These are phyloP conservation scores for Trichophyton schoenleinii DNA, from an alignment of 2,329 filamentous ascomycete species.

Conservation along the genomic window DNA sequence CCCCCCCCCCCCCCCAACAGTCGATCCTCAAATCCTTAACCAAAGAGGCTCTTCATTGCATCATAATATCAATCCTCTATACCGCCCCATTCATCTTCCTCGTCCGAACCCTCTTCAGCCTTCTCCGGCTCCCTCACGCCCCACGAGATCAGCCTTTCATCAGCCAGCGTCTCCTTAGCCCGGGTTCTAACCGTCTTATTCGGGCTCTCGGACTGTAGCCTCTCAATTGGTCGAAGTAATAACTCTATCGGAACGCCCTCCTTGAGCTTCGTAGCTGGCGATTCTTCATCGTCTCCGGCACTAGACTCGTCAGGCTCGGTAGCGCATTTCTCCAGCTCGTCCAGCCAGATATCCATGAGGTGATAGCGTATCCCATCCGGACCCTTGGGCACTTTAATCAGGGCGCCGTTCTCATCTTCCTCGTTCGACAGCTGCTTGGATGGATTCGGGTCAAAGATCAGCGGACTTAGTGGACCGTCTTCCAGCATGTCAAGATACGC, in stretches of 20 bases:
- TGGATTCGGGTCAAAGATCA: constrained; percentile 27
- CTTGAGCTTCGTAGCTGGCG: constrained; percentile 21
- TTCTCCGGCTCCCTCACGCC: constrained; percentile 29
- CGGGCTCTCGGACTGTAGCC: constrained; percentile 39
- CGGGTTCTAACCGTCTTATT: constrained; percentile 61
- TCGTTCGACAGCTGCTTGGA: constrained; percentile 2
- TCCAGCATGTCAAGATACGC: constrained; percentile 30
- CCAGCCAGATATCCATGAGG: constrained; percentile 78
- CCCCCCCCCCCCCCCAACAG: too few species aligned
- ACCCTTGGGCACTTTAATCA: constrained; percentile 41
- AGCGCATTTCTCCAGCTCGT: constrained; percentile 67
- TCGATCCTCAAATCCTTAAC: too few species aligned
- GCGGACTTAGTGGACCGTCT: constrained; percentile 28
- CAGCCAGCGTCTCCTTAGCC: constrained; percentile 56
- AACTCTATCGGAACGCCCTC: constrained; percentile 29
- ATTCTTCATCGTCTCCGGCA: constrained; percentile 23
- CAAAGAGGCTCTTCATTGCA: too few species aligned
- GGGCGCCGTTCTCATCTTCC: constrained; percentile 10
- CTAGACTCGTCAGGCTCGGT: constrained; percentile 33
- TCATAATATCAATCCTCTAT: constrained; percentile 35
- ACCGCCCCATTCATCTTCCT: constrained; percentile 54
- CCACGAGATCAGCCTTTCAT: constrained; percentile 61
- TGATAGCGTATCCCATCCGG: constrained; percentile 80
- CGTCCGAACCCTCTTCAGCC: constrained; percentile 29
- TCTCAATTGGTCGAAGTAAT: constrained; percentile 35